Evolutionary conservation across 2,329 filamentous ascomycete species (phyloP), one percentile per base, ranked within the genome.

Genomic region (Rhynchosporium agropyri): DNA sequence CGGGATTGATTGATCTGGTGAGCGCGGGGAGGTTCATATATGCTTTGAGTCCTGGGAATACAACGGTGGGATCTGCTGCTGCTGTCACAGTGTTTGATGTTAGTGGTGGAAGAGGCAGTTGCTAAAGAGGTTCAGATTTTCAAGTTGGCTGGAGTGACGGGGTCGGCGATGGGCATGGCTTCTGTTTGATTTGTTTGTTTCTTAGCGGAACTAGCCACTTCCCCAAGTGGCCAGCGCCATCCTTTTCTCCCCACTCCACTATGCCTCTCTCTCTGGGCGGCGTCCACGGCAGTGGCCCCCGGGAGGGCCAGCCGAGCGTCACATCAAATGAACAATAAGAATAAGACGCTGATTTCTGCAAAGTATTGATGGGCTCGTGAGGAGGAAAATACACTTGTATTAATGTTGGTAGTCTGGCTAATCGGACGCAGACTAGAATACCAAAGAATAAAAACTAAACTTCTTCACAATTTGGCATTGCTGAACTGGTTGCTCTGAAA

Each of bases 1-100:
- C 77, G 0, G 86, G 85, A 0, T 74, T 88, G 55, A 81, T 83
- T 60, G 86, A 89, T 70, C 69, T 88, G 10, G 71, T 69, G 8
- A 79, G 80, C 0, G 77, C 77, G 0, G 85, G 86, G 0, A 74
- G 76, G 33, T 84, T 85, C 64, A 62, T 89, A 0, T 89, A 88
- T 70, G 84, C 81, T 0, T 72, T 89, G 3, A 67, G 67, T 40
- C 68, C 73, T 3, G 69, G 69, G 9, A 67, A 71, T 63, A 63
- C 57, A 4, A 69, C 61, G n/a, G 61, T 57, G 12, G 56, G 55
- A 12, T 60, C 76, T 0, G 73, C 74, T 0, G 63, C 76, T 0
- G 73, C 74, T 0, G 63, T 81, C 6, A 74, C 72, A 4, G 78
- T 81, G 1, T 68, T 80, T 49, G 78, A 80, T 70, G 73, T 76